A percentile compares a stretch with the other conserved stretches of the same genome.
Evolutionary conservation across 257 asterid genomes (phyloP).

Genomic region (Pogostemon cablin): DNA sequence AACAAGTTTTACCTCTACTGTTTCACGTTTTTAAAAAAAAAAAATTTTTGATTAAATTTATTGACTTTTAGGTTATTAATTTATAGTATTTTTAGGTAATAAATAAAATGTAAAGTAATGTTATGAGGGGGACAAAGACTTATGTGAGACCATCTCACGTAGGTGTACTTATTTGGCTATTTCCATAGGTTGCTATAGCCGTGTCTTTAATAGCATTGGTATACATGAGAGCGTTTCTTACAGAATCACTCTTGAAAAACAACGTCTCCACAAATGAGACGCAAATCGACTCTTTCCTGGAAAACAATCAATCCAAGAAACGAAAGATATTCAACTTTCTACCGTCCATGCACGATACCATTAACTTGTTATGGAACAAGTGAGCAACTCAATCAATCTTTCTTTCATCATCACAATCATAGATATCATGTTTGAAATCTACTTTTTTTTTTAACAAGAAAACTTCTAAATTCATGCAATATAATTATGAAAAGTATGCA

Average conservation of each 20-base stretch:
- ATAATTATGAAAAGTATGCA: neutral
- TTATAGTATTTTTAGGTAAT: too few species aligned
- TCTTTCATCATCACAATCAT: neutral
- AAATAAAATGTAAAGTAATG: too few species aligned
- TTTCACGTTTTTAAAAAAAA: too few species aligned
- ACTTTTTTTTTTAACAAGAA: too few species aligned
- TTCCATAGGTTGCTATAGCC: slow-evolving; percentile 63
- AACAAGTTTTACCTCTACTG: too few species aligned
- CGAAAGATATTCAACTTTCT: slow-evolving; percentile 46
- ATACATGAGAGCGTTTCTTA: slow-evolving; percentile 77
- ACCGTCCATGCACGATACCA: slow-evolving; percentile 55
- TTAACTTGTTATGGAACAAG: slow-evolving; percentile 67
- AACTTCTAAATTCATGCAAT: neutral
- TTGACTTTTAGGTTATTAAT: too few species aligned
- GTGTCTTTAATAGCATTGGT: slow-evolving; percentile 52
- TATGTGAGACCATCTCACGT: too few species aligned
- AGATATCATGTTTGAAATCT: too few species aligned
- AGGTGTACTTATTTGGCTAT: neutral
- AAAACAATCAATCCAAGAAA: slow-evolving; percentile 51
- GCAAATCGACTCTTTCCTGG: slow-evolving; percentile 57
- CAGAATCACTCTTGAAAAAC: slow-evolving; percentile 44
- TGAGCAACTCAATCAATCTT: slow-evolving; percentile 20
- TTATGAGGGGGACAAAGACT: too few species aligned
- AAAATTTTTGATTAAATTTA: too few species aligned
- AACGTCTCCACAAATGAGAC: slow-evolving; percentile 23